phyloP scores from a whole-genome alignment of 306 rosid genomes.

The Corylus avellana region DNA sequence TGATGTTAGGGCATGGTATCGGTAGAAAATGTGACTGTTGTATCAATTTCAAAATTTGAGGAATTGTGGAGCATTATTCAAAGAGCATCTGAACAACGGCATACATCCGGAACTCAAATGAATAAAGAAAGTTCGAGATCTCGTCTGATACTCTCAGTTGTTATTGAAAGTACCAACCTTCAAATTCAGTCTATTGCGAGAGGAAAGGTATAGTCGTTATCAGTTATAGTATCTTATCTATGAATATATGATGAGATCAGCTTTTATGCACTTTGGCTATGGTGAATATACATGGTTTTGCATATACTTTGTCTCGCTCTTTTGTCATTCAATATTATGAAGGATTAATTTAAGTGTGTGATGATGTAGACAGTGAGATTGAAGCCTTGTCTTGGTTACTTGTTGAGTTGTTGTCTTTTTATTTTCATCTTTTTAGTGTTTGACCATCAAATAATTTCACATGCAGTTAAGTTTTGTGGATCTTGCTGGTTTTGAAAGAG shows the following conservation, averaged over 20 bases:
- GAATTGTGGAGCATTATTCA: conserved; percentile 72
- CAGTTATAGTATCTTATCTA: not conserved
- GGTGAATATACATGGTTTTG: not conserved
- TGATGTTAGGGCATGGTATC: conserved; percentile 85
- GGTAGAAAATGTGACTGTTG: conserved; percentile 68
- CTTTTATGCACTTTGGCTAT: not conserved
- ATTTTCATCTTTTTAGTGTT: not conserved
- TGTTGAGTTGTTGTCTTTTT: not conserved
- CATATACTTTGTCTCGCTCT: not conserved
- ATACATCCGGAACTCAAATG: conserved; percentile 86
- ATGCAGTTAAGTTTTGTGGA: conserved; percentile 92
- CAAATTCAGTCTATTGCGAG: conserved; percentile 87
- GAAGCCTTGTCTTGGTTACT: not conserved
- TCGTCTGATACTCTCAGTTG: conserved; percentile 77
- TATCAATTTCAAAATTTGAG: conserved; percentile 67
- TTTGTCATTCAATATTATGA: not conserved
- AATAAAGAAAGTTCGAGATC: conserved; percentile 95
- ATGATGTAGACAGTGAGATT: not conserved
- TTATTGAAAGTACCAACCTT: conserved; percentile 85
- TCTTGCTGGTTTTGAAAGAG: conserved; percentile 92
- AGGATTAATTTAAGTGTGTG: conserved; percentile 2
- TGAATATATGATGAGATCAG: not conserved
- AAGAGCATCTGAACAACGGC: conserved; percentile 69
- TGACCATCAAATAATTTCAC: conserved; percentile 1
- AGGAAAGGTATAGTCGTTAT: conserved; percentile 70